Evolutionary conservation across 106 monocot genomes (phyloP), one percentile per base, ranked within the genome.

Genomic region (Hemerocallis citrina): DNA sequence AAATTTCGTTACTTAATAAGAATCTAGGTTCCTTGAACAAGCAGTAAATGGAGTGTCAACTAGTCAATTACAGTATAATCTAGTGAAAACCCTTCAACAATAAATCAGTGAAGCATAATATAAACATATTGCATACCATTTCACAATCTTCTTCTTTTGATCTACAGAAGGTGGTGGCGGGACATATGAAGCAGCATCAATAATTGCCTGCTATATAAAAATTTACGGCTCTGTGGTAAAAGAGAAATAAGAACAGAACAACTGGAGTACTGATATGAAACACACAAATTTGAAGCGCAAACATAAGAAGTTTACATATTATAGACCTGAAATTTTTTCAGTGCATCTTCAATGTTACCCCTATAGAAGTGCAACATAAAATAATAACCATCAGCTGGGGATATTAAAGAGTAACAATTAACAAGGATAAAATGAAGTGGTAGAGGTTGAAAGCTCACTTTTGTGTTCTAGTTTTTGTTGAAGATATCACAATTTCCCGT

Each of bases 141-240:
- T 90, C 72, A 57, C 79, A 27, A 96, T 87, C 70, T 45, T 81
- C 58, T 96, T 96, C 87, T 96, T 96, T 69, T 90, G 86, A 33
- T 96, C 90, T 67, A 90, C 95, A 48, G 90, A 83, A 69, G 95
- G 95, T 37, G 95, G 95, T 22, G 90, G 90, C 14, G 90, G 90
- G 38, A 96, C 86, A 65, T 96, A 96, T n/a, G 90, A 77, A 43
- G 95, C 95, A 41, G 86, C 86, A 84, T 90, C 90, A 65, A 96
- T 84, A 52, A 96, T 90, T 37, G 78, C 81, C 90, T 93, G 45
- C 68, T 61, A 11, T 42, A 64, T 16, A 56, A 44, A 65, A 54
- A 8, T 30, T 36, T 55, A 32, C 55, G 14, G 41, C 13, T 15
- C 15, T 4, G 25, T n/a, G 2, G 0, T 44, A 4, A 64, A 31